A percentile compares a stretch with the other conserved stretches of the same genome.
These are phyloP conservation scores for Talaromyces liani DNA, from an alignment of 495 filamentous ascomycete species.

Conservation along the genomic window DNA sequence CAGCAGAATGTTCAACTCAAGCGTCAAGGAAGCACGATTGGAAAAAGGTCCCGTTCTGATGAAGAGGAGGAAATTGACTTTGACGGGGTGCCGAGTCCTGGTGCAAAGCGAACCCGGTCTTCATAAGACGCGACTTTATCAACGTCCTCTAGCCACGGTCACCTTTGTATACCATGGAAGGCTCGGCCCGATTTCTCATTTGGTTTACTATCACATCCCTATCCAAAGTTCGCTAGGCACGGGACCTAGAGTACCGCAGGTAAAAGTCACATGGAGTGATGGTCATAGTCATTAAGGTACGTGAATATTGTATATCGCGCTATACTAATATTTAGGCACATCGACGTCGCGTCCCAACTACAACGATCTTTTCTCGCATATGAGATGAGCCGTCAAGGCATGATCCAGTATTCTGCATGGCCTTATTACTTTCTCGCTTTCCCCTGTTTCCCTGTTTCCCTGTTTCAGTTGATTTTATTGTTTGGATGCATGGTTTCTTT, in stretches of 20 bases:
- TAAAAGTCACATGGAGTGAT: not conserved
- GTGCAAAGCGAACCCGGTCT: conserved; percentile 24
- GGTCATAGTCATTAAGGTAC: not conserved
- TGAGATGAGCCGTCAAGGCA: not conserved
- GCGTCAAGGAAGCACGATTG: conserved; percentile 11
- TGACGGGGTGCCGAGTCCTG: conserved; percentile 18
- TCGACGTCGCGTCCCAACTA: not conserved
- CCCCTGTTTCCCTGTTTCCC: conserved; percentile 17
- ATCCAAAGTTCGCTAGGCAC: not conserved
- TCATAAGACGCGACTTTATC: conserved; percentile 5
- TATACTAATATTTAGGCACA: conserved; percentile 1
- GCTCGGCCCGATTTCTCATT: not conserved
- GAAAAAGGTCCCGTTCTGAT: conserved; percentile 22
- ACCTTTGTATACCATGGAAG: not conserved
- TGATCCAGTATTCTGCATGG: not conserved
- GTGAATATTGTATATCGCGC: not conserved
- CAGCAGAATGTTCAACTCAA: conserved; percentile 1
- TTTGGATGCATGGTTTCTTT: conserved; percentile 7
- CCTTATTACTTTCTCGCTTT: conserved; percentile 6
- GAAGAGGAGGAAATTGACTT: conserved; percentile 24
- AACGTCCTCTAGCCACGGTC: not conserved
- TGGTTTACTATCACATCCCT: not conserved
- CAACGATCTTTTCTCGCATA: not conserved
- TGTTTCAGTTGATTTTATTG: conserved; percentile 5
- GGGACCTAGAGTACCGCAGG: not conserved